These are phyloP conservation scores for Hypoxylon subgilvum DNA, from an alignment of 495 filamentous ascomycete species.

Conservation along the genomic window DNA sequence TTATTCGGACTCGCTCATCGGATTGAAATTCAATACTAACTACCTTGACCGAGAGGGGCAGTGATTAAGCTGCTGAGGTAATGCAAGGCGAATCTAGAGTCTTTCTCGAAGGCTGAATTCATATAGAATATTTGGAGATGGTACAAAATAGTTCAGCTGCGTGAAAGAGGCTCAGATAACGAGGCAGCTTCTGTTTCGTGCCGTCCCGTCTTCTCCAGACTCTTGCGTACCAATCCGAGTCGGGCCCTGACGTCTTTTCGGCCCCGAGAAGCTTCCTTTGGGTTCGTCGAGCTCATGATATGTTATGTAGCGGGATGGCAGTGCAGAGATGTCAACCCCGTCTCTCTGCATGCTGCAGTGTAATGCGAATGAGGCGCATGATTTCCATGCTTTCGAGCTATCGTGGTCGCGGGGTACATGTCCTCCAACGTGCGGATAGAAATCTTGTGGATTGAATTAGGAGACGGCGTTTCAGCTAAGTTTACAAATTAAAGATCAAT, in stretches of 20 bases:
- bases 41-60: constrained; percentile 29
- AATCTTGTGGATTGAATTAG: background rate
- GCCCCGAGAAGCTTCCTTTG: constrained; percentile 1
- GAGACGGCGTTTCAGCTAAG: too few species aligned
- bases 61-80: constrained; percentile 1
- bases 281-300: background rate
- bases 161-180: constrained; percentile 23
- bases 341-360: constrained; percentile 9
- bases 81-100: constrained; percentile 11
- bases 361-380: constrained; percentile 24
- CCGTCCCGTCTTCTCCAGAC: constrained; percentile 6
- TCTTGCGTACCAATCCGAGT: background rate
- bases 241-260: constrained; percentile 1
- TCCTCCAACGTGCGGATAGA: background rate
- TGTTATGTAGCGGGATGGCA: constrained; percentile 21
- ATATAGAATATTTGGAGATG: background rate
- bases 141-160: constrained; percentile 20
- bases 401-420: constrained; percentile 28
- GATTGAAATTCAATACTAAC: constrained; percentile 9
- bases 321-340: background rate
- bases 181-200: constrained; percentile 14
- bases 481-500: too few species aligned
- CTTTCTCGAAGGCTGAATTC: constrained; percentile 33
- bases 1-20: background rate
- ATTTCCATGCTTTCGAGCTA: constrained; percentile 1